phyloP scores from a whole-genome alignment of 148 eudicot species.

The Camellia sinensis region DNA sequence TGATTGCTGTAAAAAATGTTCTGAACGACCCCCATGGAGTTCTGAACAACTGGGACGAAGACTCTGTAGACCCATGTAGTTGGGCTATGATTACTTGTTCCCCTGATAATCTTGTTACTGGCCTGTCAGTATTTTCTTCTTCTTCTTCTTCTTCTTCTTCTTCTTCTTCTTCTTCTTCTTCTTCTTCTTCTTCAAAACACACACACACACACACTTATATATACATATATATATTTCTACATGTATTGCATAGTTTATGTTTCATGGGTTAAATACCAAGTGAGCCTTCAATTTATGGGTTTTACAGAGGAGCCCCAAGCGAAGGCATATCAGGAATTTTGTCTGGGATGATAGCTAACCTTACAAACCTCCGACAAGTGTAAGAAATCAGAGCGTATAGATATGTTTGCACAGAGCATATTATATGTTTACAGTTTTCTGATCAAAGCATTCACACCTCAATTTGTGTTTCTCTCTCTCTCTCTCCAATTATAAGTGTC shows the following conservation, averaged over 20 bases:
- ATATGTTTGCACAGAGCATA: neutral
- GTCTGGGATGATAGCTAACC: constrained; percentile 65
- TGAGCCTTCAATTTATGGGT: neutral
- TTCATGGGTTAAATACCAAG: too few species aligned
- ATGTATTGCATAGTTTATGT: neutral
- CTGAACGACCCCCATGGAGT: constrained; percentile 77
- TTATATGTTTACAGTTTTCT: neutral
- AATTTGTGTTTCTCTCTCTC: neutral
- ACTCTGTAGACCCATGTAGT: constrained; percentile 96
- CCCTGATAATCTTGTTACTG: constrained; percentile 66
- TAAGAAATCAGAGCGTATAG: constrained; percentile 28
- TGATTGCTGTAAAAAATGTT: constrained; percentile 49
- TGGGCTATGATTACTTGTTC: constrained; percentile 99
- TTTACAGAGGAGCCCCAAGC: constrained; percentile 86
- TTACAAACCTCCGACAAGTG: constrained; percentile 88
- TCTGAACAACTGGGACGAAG: constrained; percentile 86
- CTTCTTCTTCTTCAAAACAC: too few species aligned
- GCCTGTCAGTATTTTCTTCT: constrained; percentile 43
- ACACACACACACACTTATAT: neutral
- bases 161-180: too few species aligned
- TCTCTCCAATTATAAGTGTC: neutral
- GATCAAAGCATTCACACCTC: neutral
- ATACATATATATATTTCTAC: neutral
- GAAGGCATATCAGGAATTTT: constrained; percentile 81
- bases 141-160: too few species aligned